Percentiles rank a stretch among this genome's conserved stretches.
phyloP scores from a whole-genome alignment of 106 monocot species.

The Gastrodia elata region DNA sequence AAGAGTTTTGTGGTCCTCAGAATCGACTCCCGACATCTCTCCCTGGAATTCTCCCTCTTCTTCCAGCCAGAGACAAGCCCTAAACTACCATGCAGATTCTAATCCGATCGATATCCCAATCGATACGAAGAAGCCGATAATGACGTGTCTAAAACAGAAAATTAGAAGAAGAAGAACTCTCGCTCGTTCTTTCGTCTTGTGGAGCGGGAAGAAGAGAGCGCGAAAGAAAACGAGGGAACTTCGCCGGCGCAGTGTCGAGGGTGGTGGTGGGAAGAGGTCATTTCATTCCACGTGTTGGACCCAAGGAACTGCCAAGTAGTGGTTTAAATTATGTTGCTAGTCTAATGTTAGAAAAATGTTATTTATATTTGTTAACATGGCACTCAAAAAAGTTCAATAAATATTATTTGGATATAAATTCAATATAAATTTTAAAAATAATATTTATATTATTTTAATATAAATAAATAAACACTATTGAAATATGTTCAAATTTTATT shows the following conservation, averaged over 20 bases:
- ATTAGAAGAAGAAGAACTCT: neutral
- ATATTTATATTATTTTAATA: too few relatives aligned
- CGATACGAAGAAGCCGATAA: neutral
- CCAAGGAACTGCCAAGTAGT: too few relatives aligned
- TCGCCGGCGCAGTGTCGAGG: neutral
- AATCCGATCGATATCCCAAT: neutral
- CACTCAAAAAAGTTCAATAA: too few relatives aligned
- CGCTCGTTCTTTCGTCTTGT: neutral
- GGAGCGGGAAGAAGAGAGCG: too few relatives aligned
- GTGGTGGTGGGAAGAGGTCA: neutral
- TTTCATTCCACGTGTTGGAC: neutral
- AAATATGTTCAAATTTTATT: too few relatives aligned
- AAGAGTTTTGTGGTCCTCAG: constrained; percentile 41
- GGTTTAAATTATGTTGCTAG: too few relatives aligned
- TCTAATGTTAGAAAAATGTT: too few relatives aligned
- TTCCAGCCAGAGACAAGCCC: neutral
- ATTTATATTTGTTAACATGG: too few relatives aligned
- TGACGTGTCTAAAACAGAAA: neutral
- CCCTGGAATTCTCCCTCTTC: neutral
- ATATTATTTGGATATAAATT: too few relatives aligned
- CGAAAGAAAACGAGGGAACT: neutral
- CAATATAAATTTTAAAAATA: too few relatives aligned
- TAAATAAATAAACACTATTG: too few relatives aligned
- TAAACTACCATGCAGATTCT: neutral
- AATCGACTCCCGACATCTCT: constrained; percentile 36